These are phyloP conservation scores for Tetracladium setigerum DNA, from an alignment of 495 filamentous ascomycete genomes.

Conservation along the genomic window DNA sequence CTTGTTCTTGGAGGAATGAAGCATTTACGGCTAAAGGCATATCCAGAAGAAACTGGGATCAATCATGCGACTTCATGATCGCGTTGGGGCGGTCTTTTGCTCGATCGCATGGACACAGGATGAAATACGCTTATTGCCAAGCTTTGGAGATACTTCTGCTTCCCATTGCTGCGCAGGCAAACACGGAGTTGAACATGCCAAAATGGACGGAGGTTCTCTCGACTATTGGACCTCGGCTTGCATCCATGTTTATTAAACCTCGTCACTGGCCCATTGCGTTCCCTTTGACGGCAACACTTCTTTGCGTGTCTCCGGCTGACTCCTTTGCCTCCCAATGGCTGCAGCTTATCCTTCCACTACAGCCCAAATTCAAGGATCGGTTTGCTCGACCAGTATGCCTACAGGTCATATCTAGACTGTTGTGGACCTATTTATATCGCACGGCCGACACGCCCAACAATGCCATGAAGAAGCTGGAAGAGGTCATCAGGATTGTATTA, in stretches of 20 bases:
- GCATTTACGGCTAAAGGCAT: slow-evolving; percentile 65
- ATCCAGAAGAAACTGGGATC: slow-evolving; percentile 70
- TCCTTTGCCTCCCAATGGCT: slow-evolving; percentile 80
- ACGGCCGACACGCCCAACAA: slow-evolving; percentile 59
- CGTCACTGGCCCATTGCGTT: slow-evolving; percentile 85
- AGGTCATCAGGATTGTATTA: slow-evolving; percentile 74
- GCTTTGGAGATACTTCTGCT: slow-evolving; percentile 80
- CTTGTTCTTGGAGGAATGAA: slow-evolving; percentile 86
- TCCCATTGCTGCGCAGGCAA: slow-evolving; percentile 75
- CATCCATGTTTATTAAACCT: slow-evolving; percentile 80
- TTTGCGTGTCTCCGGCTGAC: slow-evolving; percentile 83
- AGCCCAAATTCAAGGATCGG: slow-evolving; percentile 76
- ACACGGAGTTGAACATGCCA: slow-evolving; percentile 63
- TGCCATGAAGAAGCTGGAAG: slow-evolving; percentile 74
- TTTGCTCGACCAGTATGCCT: slow-evolving; percentile 71
- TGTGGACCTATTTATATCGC: slow-evolving; percentile 94
- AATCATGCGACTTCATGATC: slow-evolving; percentile 81
- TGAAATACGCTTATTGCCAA: slow-evolving; percentile 92
- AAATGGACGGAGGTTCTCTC: slow-evolving; percentile 83
- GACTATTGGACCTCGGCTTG: slow-evolving; percentile 63
- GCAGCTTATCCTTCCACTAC: slow-evolving; percentile 64
- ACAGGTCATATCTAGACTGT: slow-evolving; percentile 81
- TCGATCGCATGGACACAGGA: slow-evolving; percentile 72
- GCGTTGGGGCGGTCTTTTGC: slow-evolving; percentile 74
- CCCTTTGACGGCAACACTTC: slow-evolving; percentile 72